Evolutionary conservation across 352 stramenopile species (phyloP), one percentile per base, ranked within the genome.

Genomic region (Plasmopara halstedii): DNA sequence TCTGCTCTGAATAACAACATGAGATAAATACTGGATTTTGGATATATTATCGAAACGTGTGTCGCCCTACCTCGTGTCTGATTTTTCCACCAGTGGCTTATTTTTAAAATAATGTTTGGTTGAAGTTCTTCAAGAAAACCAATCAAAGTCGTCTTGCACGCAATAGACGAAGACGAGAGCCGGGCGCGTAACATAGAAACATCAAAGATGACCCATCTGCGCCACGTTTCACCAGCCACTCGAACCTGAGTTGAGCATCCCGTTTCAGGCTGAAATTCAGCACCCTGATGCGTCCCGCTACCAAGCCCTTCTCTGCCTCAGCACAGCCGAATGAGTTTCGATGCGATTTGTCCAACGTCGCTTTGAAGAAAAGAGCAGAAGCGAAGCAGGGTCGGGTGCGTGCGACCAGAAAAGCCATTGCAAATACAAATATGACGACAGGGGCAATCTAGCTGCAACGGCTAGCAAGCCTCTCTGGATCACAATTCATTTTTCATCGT

Each of bases 361-460:
- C 48, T 58, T 57, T 62, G 47, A 50, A 53, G 47, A 54, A 54
- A 45, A 64, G 55, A 59, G 55, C 50, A 52, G 43, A 56, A 51
- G 40, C 52, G 53, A 21, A 53, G 53, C 41, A 51, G 40, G 42
- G 56, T 62, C 55, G 52, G 55, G 55, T 50, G 55, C 44, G 55
- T 45, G 49, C 35, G 55, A 52, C 54, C 55, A 64, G 55, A 64
- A 58, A 44, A 48, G 55, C 39, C 55, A 45, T 39, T 13, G 18
- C 23, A 20, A 14, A 34, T 36, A 40, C 43, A 32, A 48, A 18
- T 29, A 50, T 45, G 32, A 52, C 39, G 54, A 50, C 14, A 31
- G 31, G 23, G 22, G 38, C 29, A 59, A 35, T 20, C 36, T 29
- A 42, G 32, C 48, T 21, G 26, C 38, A 57, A 62, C 36, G 22